Base-by-base conservation (phyloP, 2,329 filamentous ascomycete genomes). In the Cladophialophora chaetospira region DNA sequence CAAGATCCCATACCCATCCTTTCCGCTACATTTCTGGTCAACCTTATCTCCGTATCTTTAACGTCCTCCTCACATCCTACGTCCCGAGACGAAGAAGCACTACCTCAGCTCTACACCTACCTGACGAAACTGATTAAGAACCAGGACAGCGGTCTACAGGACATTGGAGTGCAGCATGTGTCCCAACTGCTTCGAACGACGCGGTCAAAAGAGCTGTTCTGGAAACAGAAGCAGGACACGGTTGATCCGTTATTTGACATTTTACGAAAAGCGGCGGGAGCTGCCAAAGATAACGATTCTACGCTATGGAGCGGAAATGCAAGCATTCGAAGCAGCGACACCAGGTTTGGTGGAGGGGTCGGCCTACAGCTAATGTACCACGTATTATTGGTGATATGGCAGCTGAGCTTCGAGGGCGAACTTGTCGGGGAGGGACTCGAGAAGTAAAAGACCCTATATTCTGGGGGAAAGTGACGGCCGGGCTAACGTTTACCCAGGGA, bases 331-430 rank as follows among this genome's bases (percentile, higher is more conserved):
- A 82, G 83, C 55, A 85, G 88, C 26, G 87, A 91, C 59, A 74
- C 76, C 49, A 77, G 81, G 36, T 74, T 86, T 42, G 74, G 77
- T 56, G 91, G 91, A 46, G 91, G 91, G 6, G 90, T 99, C 58
- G 91, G 91, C 2, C 78, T 99, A 36, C 94, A 99, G 72, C 82
- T 97, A 36, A 82, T 99, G 36, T 99, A 99, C 72, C 91, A 97
- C 68, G 89, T 97, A 13, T 82, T 99, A 19, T 81, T 99, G 48
- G 92, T 96, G 10, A 78, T 99, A 57, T 99, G 94, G 94, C 92
- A 97, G 77, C 80, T 99, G 65, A 96, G 91, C 70, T 99, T 99
- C 65, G 94, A 97, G 71, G 84, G 80, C 26, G 73, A 78, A 56
- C 72, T 84, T 10, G 79, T 88, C 46, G 90, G 91, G 10, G 86